Percentiles rank a stretch among this genome's conserved stretches.
Conservation (phyloP, 2,329 filamentous ascomycete genomes). For the Fusarium torulosum region DNA sequence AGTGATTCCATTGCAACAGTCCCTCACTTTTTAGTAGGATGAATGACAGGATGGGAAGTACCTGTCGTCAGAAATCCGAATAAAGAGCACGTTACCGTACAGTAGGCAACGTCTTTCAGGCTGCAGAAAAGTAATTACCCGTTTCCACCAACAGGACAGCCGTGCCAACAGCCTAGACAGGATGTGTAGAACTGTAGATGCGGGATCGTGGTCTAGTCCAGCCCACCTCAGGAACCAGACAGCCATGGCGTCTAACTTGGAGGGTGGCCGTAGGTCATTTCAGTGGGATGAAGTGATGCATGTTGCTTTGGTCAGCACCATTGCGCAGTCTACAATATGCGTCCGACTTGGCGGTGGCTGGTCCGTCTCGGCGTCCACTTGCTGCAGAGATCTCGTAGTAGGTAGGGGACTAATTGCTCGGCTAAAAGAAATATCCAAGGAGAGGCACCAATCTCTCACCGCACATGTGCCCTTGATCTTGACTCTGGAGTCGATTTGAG, state of each 20-base stretch:
- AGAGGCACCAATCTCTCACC: conserved; percentile 14
- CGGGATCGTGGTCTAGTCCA: not conserved
- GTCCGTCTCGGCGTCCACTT: conserved; percentile 21
- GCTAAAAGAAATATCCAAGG: conserved; percentile 30
- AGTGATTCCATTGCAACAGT: conserved; percentile 2
- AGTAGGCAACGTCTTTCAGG: conserved; percentile 19
- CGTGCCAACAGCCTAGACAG: conserved; percentile 2
- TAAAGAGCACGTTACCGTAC: conserved; percentile 8
- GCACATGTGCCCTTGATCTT: conserved; percentile 14
- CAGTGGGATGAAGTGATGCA: not conserved
- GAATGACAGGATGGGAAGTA: not conserved
- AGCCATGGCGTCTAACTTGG: conserved; percentile 8
- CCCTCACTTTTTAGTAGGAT: conserved; percentile 21
- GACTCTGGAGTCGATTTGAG: conserved; percentile 1
- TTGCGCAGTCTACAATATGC: conserved; percentile 10
- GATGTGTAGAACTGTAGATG: conserved; percentile 5
- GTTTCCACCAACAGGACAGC: conserved; percentile 8
- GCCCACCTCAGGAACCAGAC: conserved; percentile 19
- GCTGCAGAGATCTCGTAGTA: not conserved
- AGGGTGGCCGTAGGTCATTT: conserved; percentile 1
- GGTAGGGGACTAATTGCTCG: conserved; percentile 6
- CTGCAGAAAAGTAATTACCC: not conserved
- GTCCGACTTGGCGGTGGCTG: conserved; percentile 33
- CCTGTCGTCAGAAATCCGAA: not conserved
- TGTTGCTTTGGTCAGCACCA: conserved; percentile 20